Conservation (phyloP, 2,329 filamentous ascomycete genomes). For the Colletotrichum sansevieriae region DNA sequence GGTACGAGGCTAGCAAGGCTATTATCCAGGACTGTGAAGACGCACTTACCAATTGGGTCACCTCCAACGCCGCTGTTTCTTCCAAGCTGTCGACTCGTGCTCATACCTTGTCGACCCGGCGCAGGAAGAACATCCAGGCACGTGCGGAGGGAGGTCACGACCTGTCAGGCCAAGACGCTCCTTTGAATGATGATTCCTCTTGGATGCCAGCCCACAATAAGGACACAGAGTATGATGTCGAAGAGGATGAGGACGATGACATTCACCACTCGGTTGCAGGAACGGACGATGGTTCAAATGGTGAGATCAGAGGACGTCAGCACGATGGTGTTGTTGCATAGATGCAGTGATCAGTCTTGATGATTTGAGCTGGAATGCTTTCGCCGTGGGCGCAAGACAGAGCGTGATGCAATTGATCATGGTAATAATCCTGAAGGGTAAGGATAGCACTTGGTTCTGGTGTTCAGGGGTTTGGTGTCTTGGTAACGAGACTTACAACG, state of each 20-base stretch:
- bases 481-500: constrained; percentile 25
- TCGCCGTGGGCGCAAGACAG: background rate
- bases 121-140: constrained; percentile 77
- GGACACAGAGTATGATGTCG: constrained; percentile 68
- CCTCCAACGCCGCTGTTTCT: constrained; percentile 87
- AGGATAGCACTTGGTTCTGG: constrained; percentile 21
- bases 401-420: constrained; percentile 14
- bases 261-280: constrained; percentile 64
- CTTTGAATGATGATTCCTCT: constrained; percentile 82
- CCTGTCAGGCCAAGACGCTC: constrained; percentile 84
- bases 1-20: constrained; percentile 97
- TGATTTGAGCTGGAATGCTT: background rate
- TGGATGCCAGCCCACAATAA: constrained; percentile 84
- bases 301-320: constrained; percentile 68
- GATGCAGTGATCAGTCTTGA: constrained; percentile 19
- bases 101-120: constrained; percentile 87
- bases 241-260: constrained; percentile 74
- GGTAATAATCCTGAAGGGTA: constrained; percentile 1
- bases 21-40: constrained; percentile 99
- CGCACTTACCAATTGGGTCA: constrained; percentile 96
- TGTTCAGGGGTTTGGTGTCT: constrained; percentile 28
- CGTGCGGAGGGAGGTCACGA: constrained; percentile 79
- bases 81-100: constrained; percentile 90
- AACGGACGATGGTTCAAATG: constrained; percentile 65
- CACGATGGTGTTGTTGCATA: constrained; percentile 65